A percentile compares a stretch with the other conserved stretches of the same genome.
phyloP scores from a whole-genome alignment of 306 rosid genomes.

The Castanea crenata region DNA sequence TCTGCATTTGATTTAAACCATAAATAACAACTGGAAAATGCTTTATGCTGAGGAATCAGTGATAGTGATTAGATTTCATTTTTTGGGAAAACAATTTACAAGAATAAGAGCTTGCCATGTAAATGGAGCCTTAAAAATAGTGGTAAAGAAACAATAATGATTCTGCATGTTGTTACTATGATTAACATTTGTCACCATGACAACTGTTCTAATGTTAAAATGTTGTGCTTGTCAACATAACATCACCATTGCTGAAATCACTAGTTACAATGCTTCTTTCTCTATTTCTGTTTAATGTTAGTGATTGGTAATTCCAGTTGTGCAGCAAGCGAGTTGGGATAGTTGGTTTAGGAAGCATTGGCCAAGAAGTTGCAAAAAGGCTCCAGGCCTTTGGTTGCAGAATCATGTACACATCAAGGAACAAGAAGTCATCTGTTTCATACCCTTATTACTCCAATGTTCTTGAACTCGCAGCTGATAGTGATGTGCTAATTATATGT shows the following conservation, averaged over 20 bases:
- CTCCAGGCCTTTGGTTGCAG: conserved; percentile 46
- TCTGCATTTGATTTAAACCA: background rate
- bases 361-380: conserved; percentile 49
- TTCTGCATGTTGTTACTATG: background rate
- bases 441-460: conserved; percentile 36
- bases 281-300: background rate
- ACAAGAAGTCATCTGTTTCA: conserved; percentile 24
- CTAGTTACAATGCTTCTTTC: background rate
- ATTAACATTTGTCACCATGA: background rate
- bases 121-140: background rate
- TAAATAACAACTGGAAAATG: background rate
- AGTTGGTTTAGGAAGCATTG: conserved; percentile 56
- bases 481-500: conserved; percentile 39
- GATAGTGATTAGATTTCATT: background rate
- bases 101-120: background rate
- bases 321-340: conserved; percentile 46
- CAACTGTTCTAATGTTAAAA: background rate
- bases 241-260: background rate
- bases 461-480: conserved; percentile 39
- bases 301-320: conserved; percentile 25
- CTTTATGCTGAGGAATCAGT: background rate
- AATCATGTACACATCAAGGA: conserved; percentile 45
- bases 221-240: background rate
- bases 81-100: background rate
- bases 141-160: no score